Conservation (phyloP, 2,329 filamentous ascomycete genomes). For the Curvularia eragrostidis region DNA sequence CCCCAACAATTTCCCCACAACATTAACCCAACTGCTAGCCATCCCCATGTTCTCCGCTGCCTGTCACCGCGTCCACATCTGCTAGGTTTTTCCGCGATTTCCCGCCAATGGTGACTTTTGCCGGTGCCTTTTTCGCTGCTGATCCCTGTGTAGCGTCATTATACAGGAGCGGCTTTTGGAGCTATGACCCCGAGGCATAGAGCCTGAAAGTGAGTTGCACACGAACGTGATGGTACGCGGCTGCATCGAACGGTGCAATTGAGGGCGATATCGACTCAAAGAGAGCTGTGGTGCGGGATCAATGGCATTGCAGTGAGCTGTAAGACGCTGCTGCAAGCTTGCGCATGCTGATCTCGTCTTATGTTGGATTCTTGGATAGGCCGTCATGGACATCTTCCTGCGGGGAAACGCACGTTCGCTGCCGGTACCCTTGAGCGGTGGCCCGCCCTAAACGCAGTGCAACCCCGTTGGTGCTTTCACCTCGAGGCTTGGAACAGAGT, state of each 20-base stretch:
- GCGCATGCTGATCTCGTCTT: conserved; percentile 25
- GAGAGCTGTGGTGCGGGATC: background rate
- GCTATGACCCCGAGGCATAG: conserved; percentile 16
- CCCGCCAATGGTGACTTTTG: conserved; percentile 31
- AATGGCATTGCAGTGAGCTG: background rate
- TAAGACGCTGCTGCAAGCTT: conserved; percentile 8
- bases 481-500: conserved; percentile 22
- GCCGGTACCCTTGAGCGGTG: conserved; percentile 15
- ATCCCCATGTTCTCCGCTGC: conserved; percentile 16
- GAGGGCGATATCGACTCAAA: background rate
- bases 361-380: conserved; percentile 34
- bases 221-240: background rate
- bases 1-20: conserved; percentile 34
- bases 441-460: conserved; percentile 23
- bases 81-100: conserved; percentile 33
- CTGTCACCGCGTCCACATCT: conserved; percentile 19
- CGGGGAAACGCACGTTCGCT: conserved; percentile 33
- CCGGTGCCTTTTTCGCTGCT: conserved; percentile 10
- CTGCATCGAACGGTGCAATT: conserved; percentile 1
- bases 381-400: conserved; percentile 30
- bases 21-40: conserved; percentile 28
- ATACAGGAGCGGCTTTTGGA: conserved; percentile 8
- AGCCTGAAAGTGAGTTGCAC: conserved; percentile 10
- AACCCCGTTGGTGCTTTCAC: conserved; percentile 17
- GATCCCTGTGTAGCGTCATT: conserved; percentile 11